A percentile compares a stretch with the other conserved stretches of the same genome.
These are phyloP conservation scores for Calendula officinalis DNA, from an alignment of 129 eudicot species.

Conservation along the genomic window DNA sequence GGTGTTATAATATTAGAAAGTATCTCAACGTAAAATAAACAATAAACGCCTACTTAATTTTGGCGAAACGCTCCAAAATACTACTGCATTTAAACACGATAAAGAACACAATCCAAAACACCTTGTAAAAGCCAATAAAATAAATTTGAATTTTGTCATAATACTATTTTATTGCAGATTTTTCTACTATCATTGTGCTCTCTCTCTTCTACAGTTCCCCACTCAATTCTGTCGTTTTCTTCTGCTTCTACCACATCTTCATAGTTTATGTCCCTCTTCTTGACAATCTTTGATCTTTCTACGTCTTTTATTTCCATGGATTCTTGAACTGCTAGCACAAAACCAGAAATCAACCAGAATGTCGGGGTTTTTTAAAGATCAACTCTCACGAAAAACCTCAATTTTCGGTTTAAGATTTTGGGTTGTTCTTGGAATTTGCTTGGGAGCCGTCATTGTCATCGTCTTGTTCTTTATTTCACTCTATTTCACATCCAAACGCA, in stretches of 20 bases:
- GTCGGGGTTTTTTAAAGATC: slow-evolving; percentile 43
- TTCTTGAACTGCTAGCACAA: not conserved
- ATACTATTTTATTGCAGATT: slow-evolving; percentile 6
- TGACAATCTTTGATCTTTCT: not conserved
- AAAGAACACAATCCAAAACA: not conserved
- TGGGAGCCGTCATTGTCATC: slow-evolving; percentile 64
- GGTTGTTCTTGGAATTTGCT: slow-evolving; percentile 70
- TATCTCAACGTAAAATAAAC: too few relatives aligned
- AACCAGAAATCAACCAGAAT: slow-evolving; percentile 15
- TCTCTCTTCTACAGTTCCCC: slow-evolving; percentile 4
- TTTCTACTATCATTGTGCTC: slow-evolving; percentile 15
- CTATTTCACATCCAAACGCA: slow-evolving; percentile 60
- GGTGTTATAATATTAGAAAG: too few relatives aligned
- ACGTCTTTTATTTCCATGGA: not conserved
- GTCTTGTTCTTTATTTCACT: slow-evolving; percentile 58
- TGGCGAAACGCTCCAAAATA: too few relatives aligned
- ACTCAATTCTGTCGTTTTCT: slow-evolving; percentile 25
- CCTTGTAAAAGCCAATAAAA: not conserved
- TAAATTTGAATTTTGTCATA: slow-evolving; percentile 3
- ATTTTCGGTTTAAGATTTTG: slow-evolving; percentile 73
- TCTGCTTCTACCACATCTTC: slow-evolving; percentile 5
- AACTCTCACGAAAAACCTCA: slow-evolving; percentile 61
- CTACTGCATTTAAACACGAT: too few relatives aligned
- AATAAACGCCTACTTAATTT: too few relatives aligned
- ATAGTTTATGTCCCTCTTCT: not conserved